Base-by-base conservation (phyloP, 441 rosid species). In the Croton setiger region DNA sequence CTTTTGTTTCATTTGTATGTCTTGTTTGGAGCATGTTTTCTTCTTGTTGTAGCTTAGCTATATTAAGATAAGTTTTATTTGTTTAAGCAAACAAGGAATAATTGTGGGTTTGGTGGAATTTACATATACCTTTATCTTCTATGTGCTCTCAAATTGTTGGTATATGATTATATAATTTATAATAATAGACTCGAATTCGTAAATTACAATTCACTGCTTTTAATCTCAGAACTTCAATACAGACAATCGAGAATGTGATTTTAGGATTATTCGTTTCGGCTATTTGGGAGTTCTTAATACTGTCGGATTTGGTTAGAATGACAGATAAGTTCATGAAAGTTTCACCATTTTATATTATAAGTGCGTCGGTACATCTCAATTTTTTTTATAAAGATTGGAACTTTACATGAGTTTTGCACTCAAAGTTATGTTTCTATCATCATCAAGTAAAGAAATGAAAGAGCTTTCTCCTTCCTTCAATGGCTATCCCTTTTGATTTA, bases 61-160 rank as follows among this genome's bases (percentile, higher is more conserved):
- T 47, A 36, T 64, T 41, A 63, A 64, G 66, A 56, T 55, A 49
- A 55, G 60, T 51, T 45, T 53, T n/a, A 53, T 66, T 62, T 41
- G 55, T 4, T 61, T 33, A 39, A 51, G 44, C 17, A 60, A 49
- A 39, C 8, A 39, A 23, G 52, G 15, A 62, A 1, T 35, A 1
- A 18, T 49, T 10, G 56, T 9, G 43, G 2, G 5, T 1, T 20
- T 68, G n/a, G n/a, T n/a, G n/a, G n/a, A n/a, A n/a, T n/a, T 63
- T 15, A 35, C 37, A 35, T 35, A 17, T 45, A 44, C 3, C 27
- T 65, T 57, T 44, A n/a, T 11, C n/a, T 56, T 43, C 1, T 3
- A 1, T 62, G 12, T 31, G 13, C 12, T 63, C 2, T 43, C 52
- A 15, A n/a, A n/a, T n/a, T n/a, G n/a, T n/a, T n/a, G n/a, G n/a